Base-by-base conservation (phyloP, 2,329 filamentous ascomycete genomes). In the Colletotrichum sp. region DNA sequence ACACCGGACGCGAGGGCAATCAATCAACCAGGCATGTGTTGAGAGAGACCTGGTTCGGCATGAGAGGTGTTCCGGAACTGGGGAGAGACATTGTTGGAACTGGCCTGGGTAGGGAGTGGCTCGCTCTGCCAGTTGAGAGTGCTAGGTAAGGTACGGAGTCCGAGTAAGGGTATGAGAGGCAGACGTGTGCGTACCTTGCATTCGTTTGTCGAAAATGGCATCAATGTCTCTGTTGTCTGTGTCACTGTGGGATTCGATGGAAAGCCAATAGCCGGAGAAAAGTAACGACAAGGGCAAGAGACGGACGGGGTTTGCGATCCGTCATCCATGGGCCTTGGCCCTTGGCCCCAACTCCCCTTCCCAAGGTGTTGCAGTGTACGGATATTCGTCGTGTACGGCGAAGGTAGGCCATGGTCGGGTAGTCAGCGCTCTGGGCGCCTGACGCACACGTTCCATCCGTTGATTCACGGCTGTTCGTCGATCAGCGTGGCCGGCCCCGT, bases 221-320 rank as follows among this genome's bases (percentile, higher is more conserved):
- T 34, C 32, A 16, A 68, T 73, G 68, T 75, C 72, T 72, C 60
- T 75, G 61, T 52, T 65, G 24, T 48, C 48, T 34, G 43, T 36
- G 32, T 58, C 15, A 58, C 67, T 71, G n/a, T 32, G 61, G 57
- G 43, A 64, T 38, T 36, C 43, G 48, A 64, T 48, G 24, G 18
- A 60, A 61, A 32, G 68, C 24, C 61, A 72, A 67, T 52, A 52
- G 52, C 65, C 15, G 60, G 30, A 43, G 38, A 30, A 72, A 58
- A 28, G 55, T 26, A 57, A 55, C 32, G 30, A 68, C 69, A 24
- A 48, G 70, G 52, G 57, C 21, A 73, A 48, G 26, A 55, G 28
- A n/a, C 13, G 13, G 43, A 67, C 36, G 64, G 26, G 18, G 64
- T 30, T 28, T 52, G 43, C 43, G 43, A 52, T 52, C 43, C 43